phyloP scores from a whole-genome alignment of 2,329 filamentous ascomycete genomes.

The Stemphylium lycopersici region DNA sequence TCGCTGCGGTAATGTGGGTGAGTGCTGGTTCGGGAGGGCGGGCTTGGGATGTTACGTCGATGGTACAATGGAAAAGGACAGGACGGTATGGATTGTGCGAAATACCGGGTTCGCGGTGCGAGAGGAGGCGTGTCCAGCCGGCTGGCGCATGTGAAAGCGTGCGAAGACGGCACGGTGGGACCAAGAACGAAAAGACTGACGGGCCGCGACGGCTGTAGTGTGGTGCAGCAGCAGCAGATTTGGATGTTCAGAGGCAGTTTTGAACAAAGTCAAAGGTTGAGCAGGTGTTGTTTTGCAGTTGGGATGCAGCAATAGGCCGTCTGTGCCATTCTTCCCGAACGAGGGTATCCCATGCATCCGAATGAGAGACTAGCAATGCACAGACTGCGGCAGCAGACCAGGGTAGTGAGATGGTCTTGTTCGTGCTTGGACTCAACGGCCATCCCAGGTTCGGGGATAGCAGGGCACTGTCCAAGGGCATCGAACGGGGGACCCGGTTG shows the following conservation, averaged over 20 bases:
- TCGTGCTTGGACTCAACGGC: conserved; percentile 41
- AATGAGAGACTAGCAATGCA: conserved; percentile 29
- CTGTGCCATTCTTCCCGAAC: conserved; percentile 38
- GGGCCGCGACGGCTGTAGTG: conserved; percentile 24
- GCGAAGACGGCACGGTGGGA: conserved; percentile 19
- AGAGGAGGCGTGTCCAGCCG: conserved; percentile 27
- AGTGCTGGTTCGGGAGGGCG: not conserved
- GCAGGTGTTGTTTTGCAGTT: conserved; percentile 31
- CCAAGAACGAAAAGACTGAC: conserved; percentile 20
- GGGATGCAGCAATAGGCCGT: conserved; percentile 32
- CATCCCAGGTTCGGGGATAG: conserved; percentile 41
- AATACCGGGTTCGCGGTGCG: conserved; percentile 25
- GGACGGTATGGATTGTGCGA: conserved; percentile 31
- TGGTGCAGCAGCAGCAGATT: conserved; percentile 22
- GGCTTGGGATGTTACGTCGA: conserved; percentile 18
- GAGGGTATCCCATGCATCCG: conserved; percentile 39
- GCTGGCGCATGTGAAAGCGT: conserved; percentile 29
- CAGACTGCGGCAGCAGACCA: conserved; percentile 37
- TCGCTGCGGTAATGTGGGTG: conserved; percentile 4
- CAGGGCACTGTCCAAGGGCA: conserved; percentile 33
- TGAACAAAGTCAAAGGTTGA: conserved; percentile 19
- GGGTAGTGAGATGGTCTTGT: conserved; percentile 29
- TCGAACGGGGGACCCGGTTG: conserved; percentile 35
- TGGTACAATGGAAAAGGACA: conserved; percentile 31
- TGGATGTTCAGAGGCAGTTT: conserved; percentile 29